phyloP scores from a whole-genome alignment of 1,139 yeast species.

The Yamadazyma diospyri region DNA sequence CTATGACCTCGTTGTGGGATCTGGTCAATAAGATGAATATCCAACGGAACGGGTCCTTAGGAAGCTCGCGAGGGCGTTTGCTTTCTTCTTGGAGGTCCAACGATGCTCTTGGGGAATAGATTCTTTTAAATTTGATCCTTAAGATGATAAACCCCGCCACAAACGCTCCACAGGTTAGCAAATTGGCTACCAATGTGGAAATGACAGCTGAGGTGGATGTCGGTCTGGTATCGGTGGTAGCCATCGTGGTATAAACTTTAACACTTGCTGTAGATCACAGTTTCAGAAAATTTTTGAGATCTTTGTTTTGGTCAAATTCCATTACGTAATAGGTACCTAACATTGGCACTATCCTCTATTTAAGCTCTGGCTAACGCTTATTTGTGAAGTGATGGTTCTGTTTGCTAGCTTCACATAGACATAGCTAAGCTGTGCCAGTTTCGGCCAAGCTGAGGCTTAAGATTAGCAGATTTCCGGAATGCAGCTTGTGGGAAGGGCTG shows the following conservation, averaged over 20 bases:
- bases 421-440: too few relatives aligned
- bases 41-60: conserved; percentile 66
- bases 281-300: conserved; percentile 1
- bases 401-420: too few relatives aligned
- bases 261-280: conserved; percentile 2
- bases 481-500: too few relatives aligned
- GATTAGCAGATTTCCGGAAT: too few relatives aligned
- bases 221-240: conserved; percentile 21
- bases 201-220: conserved; percentile 66
- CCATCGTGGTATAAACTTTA: conserved; percentile 1
- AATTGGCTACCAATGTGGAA: conserved; percentile 55
- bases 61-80: conserved; percentile 59
- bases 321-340: too few relatives aligned
- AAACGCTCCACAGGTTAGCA: conserved; percentile 51
- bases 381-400: too few relatives aligned
- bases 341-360: too few relatives aligned
- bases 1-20: conserved; percentile 62
- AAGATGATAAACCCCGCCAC: conserved; percentile 50
- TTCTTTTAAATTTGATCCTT: conserved; percentile 54
- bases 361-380: too few relatives aligned
- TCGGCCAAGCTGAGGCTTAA: too few relatives aligned
- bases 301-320: conserved; percentile 1
- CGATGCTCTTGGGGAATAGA: conserved; percentile 65
- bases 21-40: conserved; percentile 50
- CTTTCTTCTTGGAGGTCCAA: conserved; percentile 58